Conservation (phyloP, 306 rosid species). For the Urtica urens region DNA sequence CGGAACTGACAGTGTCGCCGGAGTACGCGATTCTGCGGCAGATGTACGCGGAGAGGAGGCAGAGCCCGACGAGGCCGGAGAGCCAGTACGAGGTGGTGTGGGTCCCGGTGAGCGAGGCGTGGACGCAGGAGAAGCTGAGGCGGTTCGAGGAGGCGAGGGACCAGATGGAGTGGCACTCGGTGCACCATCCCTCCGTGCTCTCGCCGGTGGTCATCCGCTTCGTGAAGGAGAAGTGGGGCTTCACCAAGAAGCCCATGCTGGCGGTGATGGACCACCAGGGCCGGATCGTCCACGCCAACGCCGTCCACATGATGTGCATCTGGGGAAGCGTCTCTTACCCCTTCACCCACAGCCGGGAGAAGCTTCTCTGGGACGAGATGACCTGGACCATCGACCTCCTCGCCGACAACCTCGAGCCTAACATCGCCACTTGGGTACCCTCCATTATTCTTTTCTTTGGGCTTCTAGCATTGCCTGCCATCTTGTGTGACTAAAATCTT, state of each 20-base stretch:
- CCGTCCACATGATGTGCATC: slow-evolving; percentile 63
- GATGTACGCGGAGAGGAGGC: slow-evolving; percentile 32
- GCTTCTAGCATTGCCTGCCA: too few relatives aligned
- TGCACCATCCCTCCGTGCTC: slow-evolving; percentile 30
- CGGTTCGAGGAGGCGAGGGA: slow-evolving; percentile 18
- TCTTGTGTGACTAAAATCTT: background rate
- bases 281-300: slow-evolving; percentile 37
- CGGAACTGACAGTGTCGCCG: slow-evolving; percentile 6
- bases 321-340: slow-evolving; percentile 64
- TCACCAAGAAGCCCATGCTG: slow-evolving; percentile 35
- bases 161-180: slow-evolving; percentile 41
- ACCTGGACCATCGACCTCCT: slow-evolving; percentile 43
- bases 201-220: slow-evolving; percentile 30
- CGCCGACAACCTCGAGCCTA: slow-evolving; percentile 31
- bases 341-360: slow-evolving; percentile 38
- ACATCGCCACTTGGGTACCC: slow-evolving; percentile 33
- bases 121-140: slow-evolving; percentile 10
- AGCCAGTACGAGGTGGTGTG: slow-evolving; percentile 47
- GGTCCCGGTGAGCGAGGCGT: slow-evolving; percentile 39
- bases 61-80: slow-evolving; percentile 16
- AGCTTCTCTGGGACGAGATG: slow-evolving; percentile 40
- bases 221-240: slow-evolving; percentile 42
- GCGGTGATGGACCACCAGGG: slow-evolving; percentile 53
- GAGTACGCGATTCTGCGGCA: slow-evolving; percentile 30
- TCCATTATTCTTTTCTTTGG: too few relatives aligned